phyloP scores from a whole-genome alignment of 1,284 basidiomycete genomes.

The Microbotryum violaceum region DNA sequence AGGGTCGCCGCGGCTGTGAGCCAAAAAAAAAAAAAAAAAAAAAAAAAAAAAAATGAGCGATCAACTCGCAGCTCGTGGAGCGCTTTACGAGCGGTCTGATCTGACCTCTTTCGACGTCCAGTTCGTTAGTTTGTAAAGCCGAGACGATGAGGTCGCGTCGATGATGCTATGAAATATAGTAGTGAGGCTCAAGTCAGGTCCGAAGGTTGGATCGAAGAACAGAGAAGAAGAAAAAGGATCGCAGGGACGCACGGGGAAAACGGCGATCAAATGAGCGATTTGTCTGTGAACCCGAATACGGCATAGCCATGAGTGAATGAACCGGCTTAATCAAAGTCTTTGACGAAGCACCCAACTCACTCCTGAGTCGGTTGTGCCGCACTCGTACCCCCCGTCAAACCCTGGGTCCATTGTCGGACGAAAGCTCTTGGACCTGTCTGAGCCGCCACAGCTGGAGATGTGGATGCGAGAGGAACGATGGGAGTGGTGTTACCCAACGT shows the following conservation, averaged over 20 bases:
- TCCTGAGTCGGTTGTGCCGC: neutral
- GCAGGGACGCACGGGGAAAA: constrained; percentile 16
- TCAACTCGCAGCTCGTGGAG: no score
- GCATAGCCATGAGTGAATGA: neutral
- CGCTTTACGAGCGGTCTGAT: neutral
- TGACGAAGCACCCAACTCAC: constrained; percentile 3
- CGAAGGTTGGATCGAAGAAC: neutral
- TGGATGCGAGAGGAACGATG: neutral
- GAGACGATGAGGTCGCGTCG: constrained; percentile 14
- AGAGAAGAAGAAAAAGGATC: no score
- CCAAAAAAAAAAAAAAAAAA: no score
- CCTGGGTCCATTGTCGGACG: constrained; percentile 21
- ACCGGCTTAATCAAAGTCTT: neutral
- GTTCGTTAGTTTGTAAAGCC: constrained; percentile 14
- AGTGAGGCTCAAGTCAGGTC: no score
- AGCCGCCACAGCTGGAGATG: neutral
- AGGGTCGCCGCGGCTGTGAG: no score
- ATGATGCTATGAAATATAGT: constrained; percentile 1
- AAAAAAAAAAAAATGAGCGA: no score
- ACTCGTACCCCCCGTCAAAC: constrained; percentile 11
- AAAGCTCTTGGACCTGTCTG: constrained; percentile 7
- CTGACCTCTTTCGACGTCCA: constrained; percentile 11
- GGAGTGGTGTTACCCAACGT: neutral
- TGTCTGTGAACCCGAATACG: neutral
- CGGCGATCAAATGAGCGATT: constrained; percentile 16